Evolutionary conservation across 805 yeast genomes (phyloP).

Genomic region (Candida ficus): DNA sequence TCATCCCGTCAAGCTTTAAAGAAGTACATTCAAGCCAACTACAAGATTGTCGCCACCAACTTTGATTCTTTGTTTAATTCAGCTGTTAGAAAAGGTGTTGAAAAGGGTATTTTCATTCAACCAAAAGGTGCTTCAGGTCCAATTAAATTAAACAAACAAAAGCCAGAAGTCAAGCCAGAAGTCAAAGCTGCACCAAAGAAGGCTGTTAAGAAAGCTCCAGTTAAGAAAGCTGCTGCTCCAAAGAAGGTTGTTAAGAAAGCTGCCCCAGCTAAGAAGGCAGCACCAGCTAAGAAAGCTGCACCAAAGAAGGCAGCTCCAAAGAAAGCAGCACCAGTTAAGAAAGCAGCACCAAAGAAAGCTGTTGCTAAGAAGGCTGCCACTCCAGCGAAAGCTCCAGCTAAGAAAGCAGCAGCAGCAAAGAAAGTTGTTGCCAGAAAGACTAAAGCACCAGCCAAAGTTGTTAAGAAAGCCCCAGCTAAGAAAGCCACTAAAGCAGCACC

Average conservation of each 20-base stretch:
- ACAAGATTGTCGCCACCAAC: constrained; percentile 50
- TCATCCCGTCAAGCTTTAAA: constrained; percentile 83
- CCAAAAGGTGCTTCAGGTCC: constrained; percentile 93
- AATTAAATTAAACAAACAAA: constrained; percentile 47
- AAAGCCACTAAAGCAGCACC: constrained; percentile 23
- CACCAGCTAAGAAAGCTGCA: constrained; percentile 18
- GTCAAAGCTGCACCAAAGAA: constrained; percentile 13
- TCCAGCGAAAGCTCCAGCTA: constrained; percentile 3
- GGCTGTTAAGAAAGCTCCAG: neutral
- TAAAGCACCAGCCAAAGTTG: neutral
- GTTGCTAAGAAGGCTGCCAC: constrained; percentile 15
- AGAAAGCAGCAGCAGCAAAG: constrained; percentile 24
- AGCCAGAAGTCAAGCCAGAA: constrained; percentile 24
- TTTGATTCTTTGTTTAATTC: constrained; percentile 73
- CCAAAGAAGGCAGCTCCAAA: constrained; percentile 11
- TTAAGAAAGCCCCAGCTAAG: constrained; percentile 14
- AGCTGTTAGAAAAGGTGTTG: constrained; percentile 79
- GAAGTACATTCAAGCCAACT: constrained; percentile 68
- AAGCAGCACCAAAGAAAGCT: constrained; percentile 23
- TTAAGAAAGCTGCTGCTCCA: constrained; percentile 23
- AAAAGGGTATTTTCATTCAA: constrained; percentile 67
- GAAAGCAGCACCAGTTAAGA: constrained; percentile 18
- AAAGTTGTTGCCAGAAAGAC: constrained; percentile 18
- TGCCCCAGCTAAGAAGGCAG: constrained; percentile 10
- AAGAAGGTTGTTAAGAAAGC: constrained; percentile 16